A percentile compares a stretch with the other conserved stretches of the same genome.
These are phyloP conservation scores for Bothia castanella DNA, from an alignment of 1,284 basidiomycete genomes.

Conservation along the genomic window DNA sequence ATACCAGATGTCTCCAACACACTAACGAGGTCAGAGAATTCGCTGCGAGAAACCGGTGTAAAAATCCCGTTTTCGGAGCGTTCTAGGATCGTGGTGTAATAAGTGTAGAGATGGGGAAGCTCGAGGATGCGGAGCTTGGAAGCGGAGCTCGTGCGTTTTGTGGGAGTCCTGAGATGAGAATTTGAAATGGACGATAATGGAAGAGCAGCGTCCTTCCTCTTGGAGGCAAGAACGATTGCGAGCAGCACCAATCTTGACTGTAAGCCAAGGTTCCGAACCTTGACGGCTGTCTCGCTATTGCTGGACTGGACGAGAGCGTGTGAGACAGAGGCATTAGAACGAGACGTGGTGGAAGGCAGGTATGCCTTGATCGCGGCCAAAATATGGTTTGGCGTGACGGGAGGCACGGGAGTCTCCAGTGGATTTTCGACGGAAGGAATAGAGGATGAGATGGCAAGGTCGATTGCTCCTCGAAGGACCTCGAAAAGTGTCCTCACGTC, in stretches of 20 bases:
- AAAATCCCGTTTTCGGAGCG: conserved; percentile 54
- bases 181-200: conserved; percentile 41
- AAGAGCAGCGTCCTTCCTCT: conserved; percentile 55
- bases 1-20: conserved; percentile 72
- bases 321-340: conserved; percentile 18
- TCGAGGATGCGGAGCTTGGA: conserved; percentile 44
- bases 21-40: conserved; percentile 67
- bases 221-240: conserved; percentile 57
- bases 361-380: conserved; percentile 67
- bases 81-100: conserved; percentile 57
- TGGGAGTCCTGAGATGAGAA: conserved; percentile 40
- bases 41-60: conserved; percentile 63
- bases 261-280: conserved; percentile 63
- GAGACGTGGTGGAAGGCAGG: conserved; percentile 45
- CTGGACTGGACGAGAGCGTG: conserved; percentile 29
- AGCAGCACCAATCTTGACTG: conserved; percentile 69
- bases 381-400: conserved; percentile 60
- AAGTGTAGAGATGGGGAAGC: conserved; percentile 55
- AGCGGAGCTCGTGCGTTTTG: conserved; percentile 48
- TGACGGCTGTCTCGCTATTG: conserved; percentile 60
- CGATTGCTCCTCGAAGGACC: conserved; percentile 72
- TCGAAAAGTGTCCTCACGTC: conserved; percentile 75
- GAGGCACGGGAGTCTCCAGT: conserved; percentile 39
- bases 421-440: conserved; percentile 34
- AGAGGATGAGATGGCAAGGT: conserved; percentile 48